phyloP scores from a whole-genome alignment of 306 rosid genomes.

The Vicia faba region DNA sequence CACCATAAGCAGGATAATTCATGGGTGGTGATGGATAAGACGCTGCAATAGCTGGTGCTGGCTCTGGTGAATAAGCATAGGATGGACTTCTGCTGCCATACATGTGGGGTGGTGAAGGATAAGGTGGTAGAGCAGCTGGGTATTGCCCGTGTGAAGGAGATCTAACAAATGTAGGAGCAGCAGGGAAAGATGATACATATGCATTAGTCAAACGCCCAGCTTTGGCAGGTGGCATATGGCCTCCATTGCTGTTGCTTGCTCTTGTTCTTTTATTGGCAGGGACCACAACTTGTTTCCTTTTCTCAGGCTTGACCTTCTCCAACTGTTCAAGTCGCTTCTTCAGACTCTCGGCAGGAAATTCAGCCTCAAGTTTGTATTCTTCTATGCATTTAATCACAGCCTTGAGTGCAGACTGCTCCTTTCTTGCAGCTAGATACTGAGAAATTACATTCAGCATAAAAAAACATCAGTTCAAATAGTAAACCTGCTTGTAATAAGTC shows the following conservation, averaged over 20 bases:
- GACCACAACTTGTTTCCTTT: constrained; percentile 70
- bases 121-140: constrained; percentile 85
- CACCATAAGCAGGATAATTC: constrained; percentile 86
- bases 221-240: constrained; percentile 99
- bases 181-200: constrained; percentile 95
- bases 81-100: constrained; percentile 98
- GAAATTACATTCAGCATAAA: constrained; percentile 34
- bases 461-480: constrained; percentile 35
- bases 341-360: constrained; percentile 88
- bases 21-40: constrained; percentile 79
- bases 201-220: constrained; percentile 99
- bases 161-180: constrained; percentile 80
- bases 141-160: constrained; percentile 94
- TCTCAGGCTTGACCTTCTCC: constrained; percentile 92
- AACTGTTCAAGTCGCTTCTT: constrained; percentile 97
- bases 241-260: constrained; percentile 88
- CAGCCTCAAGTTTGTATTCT: constrained; percentile 87
- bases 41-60: constrained; percentile 70
- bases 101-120: constrained; percentile 95
- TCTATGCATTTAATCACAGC: constrained; percentile 94
- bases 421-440: constrained; percentile 92
- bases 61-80: constrained; percentile 85
- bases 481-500: constrained; percentile 13
- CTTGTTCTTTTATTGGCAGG: constrained; percentile 98
- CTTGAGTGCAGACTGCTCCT: constrained; percentile 93